Evolutionary conservation across 2,329 filamentous ascomycete genomes (phyloP).

Genomic region (Venturia effusa): DNA sequence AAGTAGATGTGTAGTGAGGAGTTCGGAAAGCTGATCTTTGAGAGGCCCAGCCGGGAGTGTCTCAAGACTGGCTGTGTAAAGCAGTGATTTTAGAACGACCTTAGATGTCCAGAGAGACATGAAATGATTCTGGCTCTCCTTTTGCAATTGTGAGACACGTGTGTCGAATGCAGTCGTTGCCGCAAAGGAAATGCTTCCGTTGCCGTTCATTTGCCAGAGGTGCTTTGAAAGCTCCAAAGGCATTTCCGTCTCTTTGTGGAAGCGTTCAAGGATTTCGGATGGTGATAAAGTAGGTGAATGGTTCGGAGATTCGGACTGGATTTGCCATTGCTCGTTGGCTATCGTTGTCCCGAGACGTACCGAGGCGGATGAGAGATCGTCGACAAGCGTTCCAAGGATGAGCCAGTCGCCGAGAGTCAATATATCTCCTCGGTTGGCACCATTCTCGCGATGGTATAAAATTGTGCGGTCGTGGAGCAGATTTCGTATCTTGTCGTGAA

Average conservation of each 20-base stretch:
- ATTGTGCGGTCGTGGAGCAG: constrained; percentile 2
- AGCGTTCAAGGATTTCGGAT: background rate
- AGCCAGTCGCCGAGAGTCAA: background rate
- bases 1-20: constrained; percentile 21
- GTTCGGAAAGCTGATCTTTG: constrained; percentile 22
- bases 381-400: background rate
- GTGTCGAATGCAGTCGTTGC: constrained; percentile 2
- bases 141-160: constrained; percentile 19
- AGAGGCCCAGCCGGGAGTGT: constrained; percentile 19
- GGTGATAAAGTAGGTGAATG: background rate
- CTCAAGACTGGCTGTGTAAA: constrained; percentile 20
- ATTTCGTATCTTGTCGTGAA: constrained; percentile 1
- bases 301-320: background rate
- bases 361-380: background rate
- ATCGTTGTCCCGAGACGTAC: background rate
- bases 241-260: constrained; percentile 2
- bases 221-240: constrained; percentile 2
- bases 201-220: background rate
- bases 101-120: constrained; percentile 23
- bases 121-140: constrained; percentile 21
- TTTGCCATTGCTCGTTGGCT: constrained; percentile 3
- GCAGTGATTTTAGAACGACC: constrained; percentile 17
- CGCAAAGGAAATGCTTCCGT: background rate
- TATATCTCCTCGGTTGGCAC: background rate
- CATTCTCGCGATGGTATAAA: background rate